Percentiles rank a stretch among this genome's conserved stretches.
These are phyloP conservation scores for Sporisorium exsertum DNA, from an alignment of 1,284 basidiomycete species.

Conservation along the genomic window DNA sequence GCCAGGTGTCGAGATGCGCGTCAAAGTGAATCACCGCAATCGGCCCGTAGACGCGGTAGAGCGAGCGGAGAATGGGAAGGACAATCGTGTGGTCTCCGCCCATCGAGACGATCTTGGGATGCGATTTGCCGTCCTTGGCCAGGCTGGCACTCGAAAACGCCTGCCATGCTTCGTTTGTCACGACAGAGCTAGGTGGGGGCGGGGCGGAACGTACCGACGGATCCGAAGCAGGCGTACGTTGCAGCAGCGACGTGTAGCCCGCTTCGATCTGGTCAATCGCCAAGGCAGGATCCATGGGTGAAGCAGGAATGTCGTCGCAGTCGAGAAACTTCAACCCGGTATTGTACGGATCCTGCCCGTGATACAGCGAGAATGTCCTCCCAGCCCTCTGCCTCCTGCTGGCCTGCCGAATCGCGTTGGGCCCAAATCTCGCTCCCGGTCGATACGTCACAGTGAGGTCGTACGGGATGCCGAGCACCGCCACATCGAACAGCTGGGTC, in stretches of 20 bases:
- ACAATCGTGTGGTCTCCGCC: constrained; percentile 72
- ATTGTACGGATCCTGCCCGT: constrained; percentile 46
- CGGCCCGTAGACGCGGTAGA: constrained; percentile 70
- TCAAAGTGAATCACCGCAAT: constrained; percentile 71
- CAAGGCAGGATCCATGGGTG: constrained; percentile 44
- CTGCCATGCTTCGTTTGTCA: constrained; percentile 33
- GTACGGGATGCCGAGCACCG: constrained; percentile 54
- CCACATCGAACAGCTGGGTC: constrained; percentile 44
- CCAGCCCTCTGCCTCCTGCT: constrained; percentile 48
- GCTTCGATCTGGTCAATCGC: constrained; percentile 58
- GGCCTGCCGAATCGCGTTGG: constrained; percentile 45
- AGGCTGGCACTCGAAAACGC: constrained; percentile 70
- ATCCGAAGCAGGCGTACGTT: constrained; percentile 27
- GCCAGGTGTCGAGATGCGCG: constrained; percentile 75
- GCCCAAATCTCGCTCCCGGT: constrained; percentile 51
- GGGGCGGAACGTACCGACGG: constrained; percentile 6
- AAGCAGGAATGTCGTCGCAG: constrained; percentile 54
- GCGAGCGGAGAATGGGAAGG: constrained; percentile 71
- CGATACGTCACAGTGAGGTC: constrained; percentile 55
- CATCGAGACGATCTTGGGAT: constrained; percentile 70
- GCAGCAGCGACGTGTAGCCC: constrained; percentile 31
- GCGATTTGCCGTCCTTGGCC: constrained; percentile 46
- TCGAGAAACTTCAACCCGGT: constrained; percentile 49
- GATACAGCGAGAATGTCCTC: constrained; percentile 37
- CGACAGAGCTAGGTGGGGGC: constrained; percentile 10